Evolutionary conservation across 441 rosid genomes (phyloP), one percentile per base, ranked within the genome.

Genomic region (Isatis lusitanica): DNA sequence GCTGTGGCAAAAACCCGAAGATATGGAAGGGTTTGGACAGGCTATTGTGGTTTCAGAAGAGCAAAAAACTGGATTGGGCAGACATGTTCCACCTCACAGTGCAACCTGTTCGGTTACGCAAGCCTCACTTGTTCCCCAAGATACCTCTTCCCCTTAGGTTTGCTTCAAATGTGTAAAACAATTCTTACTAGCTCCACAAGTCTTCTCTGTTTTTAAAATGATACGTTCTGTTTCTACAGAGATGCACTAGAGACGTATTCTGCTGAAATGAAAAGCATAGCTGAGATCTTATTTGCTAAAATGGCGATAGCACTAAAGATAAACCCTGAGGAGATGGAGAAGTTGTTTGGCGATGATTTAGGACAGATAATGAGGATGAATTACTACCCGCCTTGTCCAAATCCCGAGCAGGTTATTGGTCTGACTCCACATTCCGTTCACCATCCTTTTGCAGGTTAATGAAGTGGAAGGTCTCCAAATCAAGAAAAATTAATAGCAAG

Each of bases 351-450:
- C 2, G 57, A 51, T 51, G 57, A 51, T 51, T 51, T 51, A 51
- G 57, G 57, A 51, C 57, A 51, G 57, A 51, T 51, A 51, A 51
- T 51, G 57, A 51, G 57, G 57, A 51, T 51, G 36, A 53, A 53
- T 28, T 53, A 53, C 36, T 53, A 53, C 58, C 58, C 58, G 7
- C 58, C 58, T 53, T 53, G 58, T 53, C 58, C 59, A 6, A 17
- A 53, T 17, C 59, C 59, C 2, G 36, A 53, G 9, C 36, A 53
- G 17, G 59, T 53, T 53, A 28, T 53, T 53, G 59, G 59, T 53
- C 17, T 28, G 59, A 53, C 36, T 53, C 10, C 36, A n/a, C 59
- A 28, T 53, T 53, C 59, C 30, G 59, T 26, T 13, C 36, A 28
- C 59, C 59, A 53, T 53, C 59, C 59, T 53, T 53, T 28, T 53